Percentiles rank a stretch among this genome's conserved stretches.
Evolutionary conservation across 2,329 filamentous ascomycete genomes (phyloP).

Genomic region (Aureobasidium zeae): DNA sequence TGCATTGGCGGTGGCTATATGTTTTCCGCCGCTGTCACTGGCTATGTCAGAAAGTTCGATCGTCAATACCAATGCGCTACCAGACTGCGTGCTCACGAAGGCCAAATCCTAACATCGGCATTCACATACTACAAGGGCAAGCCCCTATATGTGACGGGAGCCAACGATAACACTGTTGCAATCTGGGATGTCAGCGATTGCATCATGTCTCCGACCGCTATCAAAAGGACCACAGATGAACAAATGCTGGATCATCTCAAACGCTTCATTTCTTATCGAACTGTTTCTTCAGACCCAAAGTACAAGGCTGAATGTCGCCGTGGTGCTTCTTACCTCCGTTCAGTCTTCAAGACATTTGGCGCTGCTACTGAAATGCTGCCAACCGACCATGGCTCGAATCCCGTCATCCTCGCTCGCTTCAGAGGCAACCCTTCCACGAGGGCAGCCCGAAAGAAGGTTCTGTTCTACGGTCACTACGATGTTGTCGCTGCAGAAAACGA

Average conservation of each 20-base stretch:
- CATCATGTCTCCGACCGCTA: slow-evolving; percentile 35
- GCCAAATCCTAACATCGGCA: slow-evolving; percentile 78
- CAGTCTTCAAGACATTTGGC: slow-evolving; percentile 84
- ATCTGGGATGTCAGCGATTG: slow-evolving; percentile 71
- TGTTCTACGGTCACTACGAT: slow-evolving; percentile 98
- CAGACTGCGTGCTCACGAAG: slow-evolving; percentile 74
- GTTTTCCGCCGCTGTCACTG: slow-evolving; percentile 82
- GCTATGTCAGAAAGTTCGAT: slow-evolving; percentile 72
- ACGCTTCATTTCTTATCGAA: slow-evolving; percentile 86
- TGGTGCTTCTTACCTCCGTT: slow-evolving; percentile 81
- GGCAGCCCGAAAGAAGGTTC: slow-evolving; percentile 66
- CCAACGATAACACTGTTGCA: slow-evolving; percentile 81
- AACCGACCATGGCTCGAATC: slow-evolving; percentile 68
- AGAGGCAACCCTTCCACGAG: slow-evolving; percentile 60
- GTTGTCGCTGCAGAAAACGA: slow-evolving; percentile 84
- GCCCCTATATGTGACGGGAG: slow-evolving; percentile 86
- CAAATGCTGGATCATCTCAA: slow-evolving; percentile 56
- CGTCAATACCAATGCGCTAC: slow-evolving; percentile 73
- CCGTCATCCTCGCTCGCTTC: slow-evolving; percentile 88
- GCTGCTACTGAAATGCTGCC: slow-evolving; percentile 86
- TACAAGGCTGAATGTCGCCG: slow-evolving; percentile 87
- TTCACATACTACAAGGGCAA: slow-evolving; percentile 60
- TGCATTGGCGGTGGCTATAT: slow-evolving; percentile 77
- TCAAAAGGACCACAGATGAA: slow-evolving; percentile 50
- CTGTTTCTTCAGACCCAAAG: slow-evolving; percentile 75